Conservation (phyloP, 129 eudicot species). For the Lactuca sativa region DNA sequence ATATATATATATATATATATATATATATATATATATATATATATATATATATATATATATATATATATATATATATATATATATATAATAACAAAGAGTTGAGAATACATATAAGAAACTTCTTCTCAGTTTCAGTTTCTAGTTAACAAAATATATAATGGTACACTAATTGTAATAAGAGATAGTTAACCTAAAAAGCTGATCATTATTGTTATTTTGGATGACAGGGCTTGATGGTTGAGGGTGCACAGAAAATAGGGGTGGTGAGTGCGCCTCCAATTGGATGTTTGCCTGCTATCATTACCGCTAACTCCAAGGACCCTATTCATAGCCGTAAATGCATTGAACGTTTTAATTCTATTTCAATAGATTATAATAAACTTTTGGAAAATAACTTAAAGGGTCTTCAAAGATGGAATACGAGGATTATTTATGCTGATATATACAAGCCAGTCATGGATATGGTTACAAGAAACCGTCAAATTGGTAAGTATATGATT, state of each 20-base stretch:
- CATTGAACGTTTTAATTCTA: constrained; percentile 9
- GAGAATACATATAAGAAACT: too few species aligned
- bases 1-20: too few species aligned
- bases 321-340: constrained; percentile 20
- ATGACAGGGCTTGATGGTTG: constrained; percentile 25
- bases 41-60: too few species aligned
- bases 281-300: constrained; percentile 51
- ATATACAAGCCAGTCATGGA: constrained; percentile 19
- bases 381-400: constrained; percentile 15
- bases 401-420: constrained; percentile 11
- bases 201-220: too few species aligned
- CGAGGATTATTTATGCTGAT: constrained; percentile 19
- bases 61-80: too few species aligned
- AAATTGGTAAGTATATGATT: background rate
- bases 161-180: too few species aligned
- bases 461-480: constrained; percentile 18
- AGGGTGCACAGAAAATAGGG: constrained; percentile 37
- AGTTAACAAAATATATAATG: too few species aligned
- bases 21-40: too few species aligned
- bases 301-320: constrained; percentile 23
- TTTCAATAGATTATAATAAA: constrained; percentile 20
- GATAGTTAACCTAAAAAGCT: too few species aligned
- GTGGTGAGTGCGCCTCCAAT: constrained; percentile 47
- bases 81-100: too few species aligned
- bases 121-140: too few species aligned